Conservation (phyloP, 2,329 filamentous ascomycete genomes). For the Cryoendolithus antarcticus region DNA sequence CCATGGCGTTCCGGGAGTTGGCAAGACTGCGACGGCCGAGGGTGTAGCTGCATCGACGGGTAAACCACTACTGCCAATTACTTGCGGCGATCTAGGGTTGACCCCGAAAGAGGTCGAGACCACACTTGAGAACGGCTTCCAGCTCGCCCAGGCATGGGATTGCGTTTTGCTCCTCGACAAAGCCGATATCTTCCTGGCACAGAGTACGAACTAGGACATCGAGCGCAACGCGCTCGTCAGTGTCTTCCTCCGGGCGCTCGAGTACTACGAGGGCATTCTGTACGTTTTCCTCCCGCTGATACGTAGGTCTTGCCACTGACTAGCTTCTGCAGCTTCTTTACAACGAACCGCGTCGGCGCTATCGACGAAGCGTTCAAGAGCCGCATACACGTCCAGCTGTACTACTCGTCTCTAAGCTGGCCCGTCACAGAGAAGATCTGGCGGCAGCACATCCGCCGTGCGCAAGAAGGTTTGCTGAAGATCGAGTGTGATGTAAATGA, state of each 20-base stretch:
- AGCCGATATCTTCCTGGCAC: slow-evolving; percentile 26
- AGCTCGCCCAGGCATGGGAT: slow-evolving; percentile 13
- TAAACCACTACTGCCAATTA: slow-evolving; percentile 12
- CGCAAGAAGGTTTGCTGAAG: not conserved
- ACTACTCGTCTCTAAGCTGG: slow-evolving; percentile 20
- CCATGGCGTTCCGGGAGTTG: slow-evolving; percentile 16
- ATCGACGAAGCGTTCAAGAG: slow-evolving; percentile 26
- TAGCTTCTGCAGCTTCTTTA: slow-evolving; percentile 23
- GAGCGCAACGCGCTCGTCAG: slow-evolving; percentile 15
- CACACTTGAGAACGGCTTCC: slow-evolving; percentile 8
- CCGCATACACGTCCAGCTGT: slow-evolving; percentile 21
- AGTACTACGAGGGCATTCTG: slow-evolving; percentile 28
- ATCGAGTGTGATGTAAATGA: not conserved
- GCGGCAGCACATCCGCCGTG: slow-evolving; percentile 5
- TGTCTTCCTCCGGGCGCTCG: slow-evolving; percentile 28
- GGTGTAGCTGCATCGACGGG: slow-evolving; percentile 8
- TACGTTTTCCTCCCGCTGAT: slow-evolving; percentile 25
- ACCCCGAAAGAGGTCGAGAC: slow-evolving; percentile 8
- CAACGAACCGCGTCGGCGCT: slow-evolving; percentile 23
- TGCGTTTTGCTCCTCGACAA: slow-evolving; percentile 28
- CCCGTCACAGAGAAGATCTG: slow-evolving; percentile 17
- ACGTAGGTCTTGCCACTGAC: slow-evolving; percentile 22
- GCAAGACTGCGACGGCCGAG: slow-evolving; percentile 14
- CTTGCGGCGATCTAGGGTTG: slow-evolving; percentile 11
- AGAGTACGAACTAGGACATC: slow-evolving; percentile 10